phyloP scores from a whole-genome alignment of 2,329 filamentous ascomycete species.

The Epicoccum nigrum region DNA sequence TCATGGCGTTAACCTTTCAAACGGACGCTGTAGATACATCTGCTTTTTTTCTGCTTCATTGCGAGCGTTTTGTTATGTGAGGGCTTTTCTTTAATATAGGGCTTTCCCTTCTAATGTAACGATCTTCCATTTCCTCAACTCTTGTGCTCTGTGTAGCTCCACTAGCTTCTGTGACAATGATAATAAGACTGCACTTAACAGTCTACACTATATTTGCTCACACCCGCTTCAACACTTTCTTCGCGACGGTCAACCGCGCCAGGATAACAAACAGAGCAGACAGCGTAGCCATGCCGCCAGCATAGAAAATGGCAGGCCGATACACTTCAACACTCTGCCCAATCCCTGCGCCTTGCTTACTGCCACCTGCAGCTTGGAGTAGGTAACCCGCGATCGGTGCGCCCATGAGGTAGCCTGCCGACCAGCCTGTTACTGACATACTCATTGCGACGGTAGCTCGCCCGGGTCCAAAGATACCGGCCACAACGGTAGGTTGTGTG shows the following conservation, averaged over 20 bases:
- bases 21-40: too few relatives aligned
- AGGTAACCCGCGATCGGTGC: conserved; percentile 37
- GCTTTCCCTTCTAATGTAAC: too few relatives aligned
- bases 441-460: conserved; percentile 35
- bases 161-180: not conserved
- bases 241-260: conserved; percentile 4
- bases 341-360: conserved; percentile 9
- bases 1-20: too few relatives aligned
- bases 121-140: not conserved
- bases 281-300: conserved; percentile 25
- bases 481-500: conserved; percentile 33
- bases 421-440: conserved; percentile 36
- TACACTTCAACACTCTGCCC: conserved; percentile 26
- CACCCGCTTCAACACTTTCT: conserved; percentile 9
- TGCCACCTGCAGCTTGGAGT: conserved; percentile 31
- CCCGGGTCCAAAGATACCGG: conserved; percentile 33
- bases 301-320: conserved; percentile 39
- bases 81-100: too few relatives aligned
- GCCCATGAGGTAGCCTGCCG: conserved; percentile 35
- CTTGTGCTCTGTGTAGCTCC: too few relatives aligned
- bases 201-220: not conserved
- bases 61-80: too few relatives aligned
- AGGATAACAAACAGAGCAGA: conserved; percentile 9
- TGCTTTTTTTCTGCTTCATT: too few relatives aligned
- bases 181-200: not conserved